Evolutionary conservation across 768 basidiomycete species (phyloP).

Genomic region (Rickenella mellea): DNA sequence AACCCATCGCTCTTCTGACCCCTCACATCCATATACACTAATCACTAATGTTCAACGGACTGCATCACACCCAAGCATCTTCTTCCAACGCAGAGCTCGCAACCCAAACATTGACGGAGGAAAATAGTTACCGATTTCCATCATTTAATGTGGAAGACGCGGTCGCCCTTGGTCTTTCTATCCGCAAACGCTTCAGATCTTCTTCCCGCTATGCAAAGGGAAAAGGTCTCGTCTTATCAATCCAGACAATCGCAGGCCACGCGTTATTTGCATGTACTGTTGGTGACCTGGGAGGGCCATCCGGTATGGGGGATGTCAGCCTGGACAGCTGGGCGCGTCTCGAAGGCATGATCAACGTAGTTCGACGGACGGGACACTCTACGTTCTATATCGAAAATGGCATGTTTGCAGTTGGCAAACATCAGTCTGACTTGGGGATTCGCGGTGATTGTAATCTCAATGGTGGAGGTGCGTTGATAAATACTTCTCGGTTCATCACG

Average conservation of each 20-base stretch:
- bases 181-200: conserved; percentile 76
- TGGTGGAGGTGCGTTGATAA: conserved; percentile 59
- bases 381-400: conserved; percentile 84
- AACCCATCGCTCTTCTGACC: too few relatives aligned
- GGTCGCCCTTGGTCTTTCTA: conserved; percentile 67
- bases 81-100: conserved; percentile 62
- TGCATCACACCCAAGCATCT: conserved; percentile 48
- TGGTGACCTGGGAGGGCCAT: conserved; percentile 61
- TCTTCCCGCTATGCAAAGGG: conserved; percentile 64
- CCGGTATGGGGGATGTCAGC: conserved; percentile 66
- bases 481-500: not conserved
- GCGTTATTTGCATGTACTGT: conserved; percentile 77
- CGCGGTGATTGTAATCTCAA: conserved; percentile 55
- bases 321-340: conserved; percentile 73
- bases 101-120: conserved; percentile 60
- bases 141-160: conserved; percentile 73
- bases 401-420: conserved; percentile 77
- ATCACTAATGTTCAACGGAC: conserved; percentile 49
- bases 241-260: conserved; percentile 73
- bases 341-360: conserved; percentile 33
- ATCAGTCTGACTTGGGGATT: conserved; percentile 60
- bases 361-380: conserved; percentile 68
- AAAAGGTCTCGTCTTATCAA: conserved; percentile 72
- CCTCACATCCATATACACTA: not conserved
- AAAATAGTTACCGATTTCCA: conserved; percentile 58